Base-by-base conservation (phyloP, 495 filamentous ascomycete genomes). In the Collariella sp. region DNA sequence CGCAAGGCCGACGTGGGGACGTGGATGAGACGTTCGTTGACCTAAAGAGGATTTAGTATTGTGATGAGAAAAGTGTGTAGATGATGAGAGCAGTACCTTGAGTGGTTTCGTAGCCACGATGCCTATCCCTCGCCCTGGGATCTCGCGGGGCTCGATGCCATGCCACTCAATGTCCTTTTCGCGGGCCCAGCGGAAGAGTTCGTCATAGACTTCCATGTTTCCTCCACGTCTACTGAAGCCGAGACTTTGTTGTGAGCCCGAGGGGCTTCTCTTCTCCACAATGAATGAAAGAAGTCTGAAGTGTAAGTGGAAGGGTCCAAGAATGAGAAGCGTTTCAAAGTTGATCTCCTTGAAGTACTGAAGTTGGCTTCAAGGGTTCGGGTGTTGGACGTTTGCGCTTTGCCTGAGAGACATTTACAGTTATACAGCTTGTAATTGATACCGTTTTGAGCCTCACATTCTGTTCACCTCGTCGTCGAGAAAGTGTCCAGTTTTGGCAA, bases 61-160 rank as follows among this genome's bases (percentile, higher is more conserved):
- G 22, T 13, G 9, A 12, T 39, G 15, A 33, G 19, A 3, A 18
- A 18, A 4, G 19, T 12, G 1, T 34, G 38, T 47, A 44, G 39
- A 57, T 26, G 23, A 22, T 0, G 18, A 13, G 7, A 34, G 9
- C 7, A 24, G 63, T 57, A 88, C 88, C 71, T 83, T 67, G 52
- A 91, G 76, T 6, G 70, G 66, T 15, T 76, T 75, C 2, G 79
- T 82, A 3, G 88, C 84, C 35, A 88, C 76, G 50, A 95, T 82
- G 22, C 89, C 88, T 11, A 91, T 69, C 7, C 89, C 88, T 22
- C 83, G 74, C 2, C 82, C 82, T 9, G 81, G 79, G 24, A 91
- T 60, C 62, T 71, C 16, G 67, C 75, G 59, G 34, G 84, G 79
- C 16, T 65, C 68, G 48, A 90, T 79, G 12, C 82, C 82, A 50